Percentiles rank a stretch among this genome's conserved stretches.
These are phyloP conservation scores for Coemansia sp. DNA, from an alignment of 192 early-diverging fungal species.

Conservation along the genomic window DNA sequence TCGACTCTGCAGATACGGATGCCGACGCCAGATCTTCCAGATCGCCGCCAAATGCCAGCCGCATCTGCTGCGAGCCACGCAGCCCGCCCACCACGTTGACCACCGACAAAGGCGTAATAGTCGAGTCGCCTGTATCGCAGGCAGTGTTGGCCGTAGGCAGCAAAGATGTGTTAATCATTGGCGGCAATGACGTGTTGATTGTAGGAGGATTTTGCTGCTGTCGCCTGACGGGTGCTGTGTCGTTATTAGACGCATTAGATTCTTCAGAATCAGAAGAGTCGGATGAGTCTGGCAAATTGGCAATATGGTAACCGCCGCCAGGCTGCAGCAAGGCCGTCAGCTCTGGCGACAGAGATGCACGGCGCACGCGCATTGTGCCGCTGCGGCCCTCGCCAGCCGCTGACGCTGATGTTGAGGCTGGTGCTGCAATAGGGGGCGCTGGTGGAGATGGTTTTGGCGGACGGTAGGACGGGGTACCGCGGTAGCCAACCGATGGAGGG, in stretches of 20 bases:
- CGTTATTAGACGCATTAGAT: background rate
- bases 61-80: slow-evolving; percentile 15
- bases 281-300: slow-evolving; percentile 46
- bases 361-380: slow-evolving; percentile 1
- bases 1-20: no score
- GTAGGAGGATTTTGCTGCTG: background rate
- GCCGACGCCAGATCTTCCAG: no score
- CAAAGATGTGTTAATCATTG: slow-evolving; percentile 35
- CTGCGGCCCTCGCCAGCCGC: background rate
- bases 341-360: slow-evolving; percentile 43
- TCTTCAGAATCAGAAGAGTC: slow-evolving; percentile 10
- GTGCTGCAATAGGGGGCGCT: background rate
- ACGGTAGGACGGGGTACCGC: slow-evolving; percentile 2
- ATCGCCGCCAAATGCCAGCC: background rate
- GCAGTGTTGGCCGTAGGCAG: slow-evolving; percentile 1
- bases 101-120: slow-evolving; percentile 42
- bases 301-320: slow-evolving; percentile 47
- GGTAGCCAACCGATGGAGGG: slow-evolving; percentile 12
- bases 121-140: slow-evolving; percentile 41
- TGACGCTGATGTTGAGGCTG: background rate
- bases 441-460: background rate
- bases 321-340: slow-evolving; percentile 37
- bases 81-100: slow-evolving; percentile 38
- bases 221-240: background rate
- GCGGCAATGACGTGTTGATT: background rate